Base-by-base conservation (phyloP, 2,329 filamentous ascomycete species). In the Diaporthe humulicola region DNA sequence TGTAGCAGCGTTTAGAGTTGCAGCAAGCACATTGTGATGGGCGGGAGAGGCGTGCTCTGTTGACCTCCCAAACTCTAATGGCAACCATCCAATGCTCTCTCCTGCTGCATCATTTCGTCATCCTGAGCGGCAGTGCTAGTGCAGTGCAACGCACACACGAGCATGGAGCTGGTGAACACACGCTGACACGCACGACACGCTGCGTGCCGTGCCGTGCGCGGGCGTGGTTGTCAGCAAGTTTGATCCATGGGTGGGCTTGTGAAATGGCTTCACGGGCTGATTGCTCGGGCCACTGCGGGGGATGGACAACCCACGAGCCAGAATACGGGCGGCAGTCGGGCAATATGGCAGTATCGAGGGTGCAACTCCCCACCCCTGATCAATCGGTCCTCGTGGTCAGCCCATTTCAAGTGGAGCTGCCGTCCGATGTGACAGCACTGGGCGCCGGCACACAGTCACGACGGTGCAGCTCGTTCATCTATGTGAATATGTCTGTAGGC, bases 41-140 rank as follows among this genome's bases (percentile, higher is more conserved):
- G 28, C 64, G 42, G 14, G 64, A 67, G 64, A 52, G 64, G 30
- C 22, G 19, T 28, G 64, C 30, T 52, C 33, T 12, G 9, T 40
- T 38, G 22, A 38, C 64, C 30, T 67, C 45, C 38, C 28, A 25
- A 38, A 54, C 48, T 69, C 64, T 69, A 69, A 64, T 48, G 42
- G 25, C 25, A n/a, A 33, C 42, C 61, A 36, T 52, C 30, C 19
- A 52, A 25, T 17, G 45, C 45, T 22, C 45, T 22, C 45, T 8
- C 33, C 22, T 40, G 33, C 64, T 69, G 48, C 64, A 69, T 12
- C 15, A 54, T 69, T 54, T 17, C 64, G 64, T 69, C 64, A 69
- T 54, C 33, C 22, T 36, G 33, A 54, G 64, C 64, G 64, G 64
- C 64, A 69, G 64, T 69, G 64, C 64, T 69, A 69, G 48, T 52